These are phyloP conservation scores for Rhytidhysteron rufulum DNA, from an alignment of 2,329 filamentous ascomycete species.

Conservation along the genomic window DNA sequence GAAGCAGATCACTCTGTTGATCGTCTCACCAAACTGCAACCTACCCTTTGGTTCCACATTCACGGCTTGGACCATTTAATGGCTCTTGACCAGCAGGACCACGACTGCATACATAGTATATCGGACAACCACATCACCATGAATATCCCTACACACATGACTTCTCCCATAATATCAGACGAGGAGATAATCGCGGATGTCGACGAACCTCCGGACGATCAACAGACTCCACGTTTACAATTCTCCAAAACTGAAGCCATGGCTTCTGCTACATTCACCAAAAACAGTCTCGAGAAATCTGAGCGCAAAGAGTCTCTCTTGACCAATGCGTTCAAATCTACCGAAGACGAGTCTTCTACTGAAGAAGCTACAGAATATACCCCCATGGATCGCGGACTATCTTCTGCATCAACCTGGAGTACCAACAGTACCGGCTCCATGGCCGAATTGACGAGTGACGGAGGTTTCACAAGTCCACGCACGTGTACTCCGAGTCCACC, in stretches of 20 bases:
- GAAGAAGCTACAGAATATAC: slow-evolving; percentile 41
- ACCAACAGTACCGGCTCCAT: slow-evolving; percentile 78
- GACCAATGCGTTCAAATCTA: slow-evolving; percentile 71
- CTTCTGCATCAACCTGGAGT: slow-evolving; percentile 67
- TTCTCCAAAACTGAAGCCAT: slow-evolving; percentile 33
- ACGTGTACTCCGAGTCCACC: slow-evolving; percentile 87
- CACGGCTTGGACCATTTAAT: slow-evolving; percentile 13
- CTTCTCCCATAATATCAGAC: slow-evolving; percentile 35
- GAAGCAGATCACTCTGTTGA: too few relatives aligned
- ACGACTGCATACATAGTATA: slow-evolving; percentile 18
- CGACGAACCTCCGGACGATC: slow-evolving; percentile 83
- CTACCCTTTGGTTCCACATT: background rate
- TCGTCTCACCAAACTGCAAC: too few relatives aligned
- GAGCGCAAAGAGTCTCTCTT: slow-evolving; percentile 72
- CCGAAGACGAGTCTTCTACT: slow-evolving; percentile 25
- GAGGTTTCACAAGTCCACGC: slow-evolving; percentile 80
- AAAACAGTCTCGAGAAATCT: slow-evolving; percentile 46
- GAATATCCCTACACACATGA: slow-evolving; percentile 21
- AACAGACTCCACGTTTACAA: slow-evolving; percentile 44
- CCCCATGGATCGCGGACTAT: slow-evolving; percentile 40
- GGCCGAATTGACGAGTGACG: slow-evolving; percentile 91
- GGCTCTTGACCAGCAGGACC: slow-evolving; percentile 30
- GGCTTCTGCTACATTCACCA: slow-evolving; percentile 42
- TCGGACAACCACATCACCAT: slow-evolving; percentile 26
- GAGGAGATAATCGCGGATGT: slow-evolving; percentile 70